phyloP scores from a whole-genome alignment of 257 asterid species.

The Buddleja alternifolia region DNA sequence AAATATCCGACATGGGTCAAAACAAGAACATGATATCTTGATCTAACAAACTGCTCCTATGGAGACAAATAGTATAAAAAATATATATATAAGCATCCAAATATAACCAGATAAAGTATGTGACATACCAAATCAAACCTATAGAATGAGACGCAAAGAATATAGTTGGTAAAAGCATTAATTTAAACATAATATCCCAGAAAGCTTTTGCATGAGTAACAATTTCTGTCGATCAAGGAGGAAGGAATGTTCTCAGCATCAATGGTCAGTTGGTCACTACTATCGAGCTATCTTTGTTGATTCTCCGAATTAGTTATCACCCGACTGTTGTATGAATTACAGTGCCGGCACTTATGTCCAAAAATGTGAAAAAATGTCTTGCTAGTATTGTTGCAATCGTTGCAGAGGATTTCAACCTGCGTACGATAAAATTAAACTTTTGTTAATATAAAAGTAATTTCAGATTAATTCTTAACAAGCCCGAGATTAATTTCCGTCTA shows the following conservation, averaged over 20 bases:
- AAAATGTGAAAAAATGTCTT: constrained; percentile 67
- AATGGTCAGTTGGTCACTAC: no score
- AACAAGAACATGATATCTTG: no score
- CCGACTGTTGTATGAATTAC: constrained; percentile 83
- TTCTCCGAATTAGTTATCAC: constrained; percentile 48
- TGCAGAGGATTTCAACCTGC: constrained; percentile 84
- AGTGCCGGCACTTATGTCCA: constrained; percentile 84
- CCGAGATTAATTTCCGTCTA: no score
- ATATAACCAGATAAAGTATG: constrained; percentile 12
- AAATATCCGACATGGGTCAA: no score
- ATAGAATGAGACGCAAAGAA: background rate
- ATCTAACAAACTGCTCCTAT: no score
- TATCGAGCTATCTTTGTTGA: constrained; percentile 37
- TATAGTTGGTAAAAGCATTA: constrained; percentile 2
- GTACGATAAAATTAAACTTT: constrained; percentile 10
- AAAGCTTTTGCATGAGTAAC: background rate
- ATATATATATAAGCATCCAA: constrained; percentile 7
- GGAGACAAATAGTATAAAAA: no score
- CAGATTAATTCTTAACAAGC: no score
- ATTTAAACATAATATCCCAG: background rate
- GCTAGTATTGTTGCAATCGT: constrained; percentile 81
- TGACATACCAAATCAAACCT: background rate
- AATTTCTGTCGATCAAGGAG: constrained; percentile 1
- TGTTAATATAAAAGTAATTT: background rate
- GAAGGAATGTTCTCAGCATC: background rate